These are phyloP conservation scores for Emmonsiellopsis sp. DNA, from an alignment of 2,329 filamentous ascomycete genomes.

Conservation along the genomic window DNA sequence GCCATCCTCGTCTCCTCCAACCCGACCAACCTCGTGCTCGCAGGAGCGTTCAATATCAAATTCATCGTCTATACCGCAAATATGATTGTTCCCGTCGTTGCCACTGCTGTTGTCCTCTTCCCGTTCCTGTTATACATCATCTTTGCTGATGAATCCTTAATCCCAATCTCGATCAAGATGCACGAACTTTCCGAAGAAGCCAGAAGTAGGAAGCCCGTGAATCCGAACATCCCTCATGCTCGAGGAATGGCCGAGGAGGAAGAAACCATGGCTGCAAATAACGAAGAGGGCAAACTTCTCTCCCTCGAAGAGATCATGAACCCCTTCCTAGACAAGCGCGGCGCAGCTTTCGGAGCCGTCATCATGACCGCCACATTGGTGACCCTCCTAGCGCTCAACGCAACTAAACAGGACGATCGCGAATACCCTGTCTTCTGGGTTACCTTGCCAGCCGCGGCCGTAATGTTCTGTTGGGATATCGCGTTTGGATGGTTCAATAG, in stretches of 20 bases:
- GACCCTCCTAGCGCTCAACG: conserved; percentile 58
- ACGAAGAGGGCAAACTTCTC: conserved; percentile 46
- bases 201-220: conserved; percentile 50
- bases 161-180: conserved; percentile 59
- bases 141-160: conserved; percentile 55
- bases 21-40: conserved; percentile 65
- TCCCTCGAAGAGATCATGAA: conserved; percentile 68
- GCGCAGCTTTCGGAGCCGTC: conserved; percentile 54
- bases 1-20: conserved; percentile 71
- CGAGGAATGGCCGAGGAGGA: conserved; percentile 47
- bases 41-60: conserved; percentile 61
- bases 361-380: conserved; percentile 61
- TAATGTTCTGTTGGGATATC: conserved; percentile 63
- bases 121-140: conserved; percentile 62
- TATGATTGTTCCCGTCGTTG: conserved; percentile 62
- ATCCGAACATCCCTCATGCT: conserved; percentile 62
- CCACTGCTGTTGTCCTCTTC: conserved; percentile 60
- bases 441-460: conserved; percentile 57
- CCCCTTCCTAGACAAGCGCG: conserved; percentile 59
- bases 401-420: conserved; percentile 42
- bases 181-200: conserved; percentile 55
- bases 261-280: conserved; percentile 36
- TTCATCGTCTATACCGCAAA: conserved; percentile 70
- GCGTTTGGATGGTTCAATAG: conserved; percentile 55
- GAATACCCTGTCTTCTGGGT: conserved; percentile 58